phyloP scores from a whole-genome alignment of 2,329 filamentous ascomycete genomes.

The Chaetothyriales sp. region DNA sequence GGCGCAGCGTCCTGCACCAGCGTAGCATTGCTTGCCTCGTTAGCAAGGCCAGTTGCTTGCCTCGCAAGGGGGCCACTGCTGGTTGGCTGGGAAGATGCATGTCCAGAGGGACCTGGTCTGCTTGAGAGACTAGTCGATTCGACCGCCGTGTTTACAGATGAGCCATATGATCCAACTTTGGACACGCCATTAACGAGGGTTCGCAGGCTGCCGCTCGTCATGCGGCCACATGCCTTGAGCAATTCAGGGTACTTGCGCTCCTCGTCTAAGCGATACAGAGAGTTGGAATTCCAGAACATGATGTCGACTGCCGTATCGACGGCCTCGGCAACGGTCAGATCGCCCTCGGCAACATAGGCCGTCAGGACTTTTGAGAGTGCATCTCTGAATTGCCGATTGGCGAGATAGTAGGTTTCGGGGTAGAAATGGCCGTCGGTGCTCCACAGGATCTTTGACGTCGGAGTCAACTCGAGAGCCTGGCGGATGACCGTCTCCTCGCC shows the following conservation, averaged over 20 bases:
- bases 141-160: slow-evolving; percentile 12
- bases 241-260: slow-evolving; percentile 19
- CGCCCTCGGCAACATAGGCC: slow-evolving; percentile 51
- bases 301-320: slow-evolving; percentile 52
- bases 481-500: slow-evolving; percentile 59
- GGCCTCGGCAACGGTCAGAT: slow-evolving; percentile 49
- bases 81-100: slow-evolving; percentile 1
- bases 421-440: slow-evolving; percentile 70
- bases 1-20: slow-evolving; percentile 5
- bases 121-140: slow-evolving; percentile 2
- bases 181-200: slow-evolving; percentile 16
- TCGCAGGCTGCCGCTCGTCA: slow-evolving; percentile 12
- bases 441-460: slow-evolving; percentile 63
- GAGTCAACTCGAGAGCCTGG: slow-evolving; percentile 61
- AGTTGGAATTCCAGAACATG: slow-evolving; percentile 64
- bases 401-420: slow-evolving; percentile 63
- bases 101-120: slow-evolving; percentile 5
- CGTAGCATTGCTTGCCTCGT: slow-evolving; percentile 4
- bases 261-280: slow-evolving; percentile 52
- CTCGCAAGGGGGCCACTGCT: slow-evolving; percentile 1
- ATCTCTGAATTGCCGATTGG: slow-evolving; percentile 57
- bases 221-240: slow-evolving; percentile 14
- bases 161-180: slow-evolving; percentile 10
- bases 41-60: slow-evolving; percentile 5
- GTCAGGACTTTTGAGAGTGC: slow-evolving; percentile 53